phyloP scores from a whole-genome alignment of 495 filamentous ascomycete genomes.

The Rusavskia elegans region DNA sequence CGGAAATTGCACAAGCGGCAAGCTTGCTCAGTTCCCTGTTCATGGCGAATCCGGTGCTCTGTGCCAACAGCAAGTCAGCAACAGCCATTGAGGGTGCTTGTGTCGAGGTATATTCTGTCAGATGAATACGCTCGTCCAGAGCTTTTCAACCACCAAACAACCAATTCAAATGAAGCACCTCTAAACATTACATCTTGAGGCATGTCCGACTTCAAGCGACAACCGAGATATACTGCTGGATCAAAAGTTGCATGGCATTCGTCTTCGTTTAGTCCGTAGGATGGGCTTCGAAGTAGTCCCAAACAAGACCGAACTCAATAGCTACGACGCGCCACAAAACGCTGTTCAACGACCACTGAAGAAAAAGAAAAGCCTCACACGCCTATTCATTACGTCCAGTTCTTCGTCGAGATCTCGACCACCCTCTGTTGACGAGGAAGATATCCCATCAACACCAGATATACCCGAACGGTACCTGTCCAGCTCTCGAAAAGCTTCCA shows the following conservation, averaged over 20 bases:
- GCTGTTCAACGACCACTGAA: constrained; percentile 5
- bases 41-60: no score
- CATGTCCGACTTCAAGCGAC: background rate
- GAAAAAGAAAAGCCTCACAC: constrained; percentile 13
- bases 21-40: no score
- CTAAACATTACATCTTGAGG: background rate
- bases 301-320: background rate
- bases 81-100: no score
- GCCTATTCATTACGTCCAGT: constrained; percentile 8
- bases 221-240: background rate
- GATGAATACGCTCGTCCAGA: no score
- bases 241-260: no score
- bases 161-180: no score
- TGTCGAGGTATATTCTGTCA: no score
- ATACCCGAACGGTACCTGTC: constrained; percentile 6
- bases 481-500: background rate
- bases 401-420: constrained; percentile 8
- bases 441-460: constrained; percentile 3
- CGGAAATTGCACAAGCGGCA: no score
- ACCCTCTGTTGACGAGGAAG: constrained; percentile 1
- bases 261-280: no score
- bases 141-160: no score
- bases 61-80: no score
- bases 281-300: background rate
- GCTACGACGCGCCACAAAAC: background rate